Base-by-base conservation (phyloP, 2,329 filamentous ascomycete genomes). In the Calonectria multiphialidica region DNA sequence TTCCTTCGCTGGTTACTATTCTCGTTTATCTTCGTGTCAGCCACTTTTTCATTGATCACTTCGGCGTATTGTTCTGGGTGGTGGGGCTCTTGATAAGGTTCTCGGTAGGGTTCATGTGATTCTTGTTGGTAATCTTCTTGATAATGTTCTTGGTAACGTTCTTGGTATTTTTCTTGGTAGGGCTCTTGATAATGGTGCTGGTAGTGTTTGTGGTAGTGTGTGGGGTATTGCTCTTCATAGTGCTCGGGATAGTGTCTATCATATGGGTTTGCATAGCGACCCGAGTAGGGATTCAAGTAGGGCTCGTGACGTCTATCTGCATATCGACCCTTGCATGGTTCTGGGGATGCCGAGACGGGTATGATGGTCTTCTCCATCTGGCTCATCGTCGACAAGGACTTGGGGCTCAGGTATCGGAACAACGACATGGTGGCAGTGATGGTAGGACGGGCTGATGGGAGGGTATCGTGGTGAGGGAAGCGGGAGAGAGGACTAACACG, bases 1-100 rank as follows among this genome's bases (percentile, higher is more conserved):
- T 94, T 95, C 84, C 94, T 92, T 81, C 95, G 93, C 83, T 95
- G 93, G 87, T 97, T 97, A 78, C 95, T 97, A 82, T 81, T 74
- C 28, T 72, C 62, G 30, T 76, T 55, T 57, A 59, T 75, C 30
- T 76, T 72, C 70, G 69, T 71, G 77, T 84, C 77, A 85, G 83
- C 79, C 76, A 78, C 45, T 49, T 70, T 70, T n/a, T 68, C 53
- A 23, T 61, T 53, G 13, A 68, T 30, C 30, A 62, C 23, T 28
- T 49, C 53, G 16, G 33, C 42, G 28, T 59, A 59, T n/a, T 45
- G 25, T 25, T 59, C 37, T 28, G 13, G 9, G 35, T 28, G 59
- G 18, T 67, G 37, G 50, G 50, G 50, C 21, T 55, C 50, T 35
- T 35, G 50, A 30, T 55, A 30, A 15, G 21, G 53, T 16, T 57